Conservation (phyloP, 2,329 filamentous ascomycete species). For the Neofusicoccum umdonicola region DNA sequence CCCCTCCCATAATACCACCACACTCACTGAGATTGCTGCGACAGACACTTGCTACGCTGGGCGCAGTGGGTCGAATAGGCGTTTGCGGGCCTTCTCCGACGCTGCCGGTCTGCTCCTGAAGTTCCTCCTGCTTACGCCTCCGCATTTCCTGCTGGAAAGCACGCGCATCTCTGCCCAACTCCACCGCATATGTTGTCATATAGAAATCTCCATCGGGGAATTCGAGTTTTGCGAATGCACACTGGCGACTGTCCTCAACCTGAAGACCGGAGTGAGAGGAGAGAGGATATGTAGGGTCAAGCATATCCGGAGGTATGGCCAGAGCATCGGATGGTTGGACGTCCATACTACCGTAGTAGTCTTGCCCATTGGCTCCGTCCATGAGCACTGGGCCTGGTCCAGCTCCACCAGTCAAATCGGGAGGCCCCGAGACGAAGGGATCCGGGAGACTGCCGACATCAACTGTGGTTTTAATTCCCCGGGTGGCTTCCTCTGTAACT, state of each 20-base stretch:
- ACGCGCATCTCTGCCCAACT: conserved; percentile 68
- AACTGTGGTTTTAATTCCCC: background rate
- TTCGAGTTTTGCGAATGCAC: conserved; percentile 64
- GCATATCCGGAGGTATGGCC: conserved; percentile 14
- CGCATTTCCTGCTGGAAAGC: conserved; percentile 50
- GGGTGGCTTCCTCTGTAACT: background rate
- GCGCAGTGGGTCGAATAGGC: conserved; percentile 18
- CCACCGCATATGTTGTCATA: conserved; percentile 71
- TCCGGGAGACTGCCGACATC: background rate
- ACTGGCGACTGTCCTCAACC: conserved; percentile 15
- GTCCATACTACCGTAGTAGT: conserved; percentile 11
- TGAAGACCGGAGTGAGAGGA: background rate
- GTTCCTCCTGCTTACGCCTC: conserved; percentile 40
- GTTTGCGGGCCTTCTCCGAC: conserved; percentile 19
- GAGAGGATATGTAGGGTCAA: background rate
- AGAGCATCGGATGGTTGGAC: conserved; percentile 10
- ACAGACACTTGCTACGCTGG: conserved; percentile 16
- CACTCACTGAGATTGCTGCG: conserved; percentile 27
- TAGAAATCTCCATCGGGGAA: conserved; percentile 76
- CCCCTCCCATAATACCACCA: conserved; percentile 27
- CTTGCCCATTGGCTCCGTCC: background rate
- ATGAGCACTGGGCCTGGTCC: background rate
- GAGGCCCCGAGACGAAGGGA: background rate
- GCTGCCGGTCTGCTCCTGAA: conserved; percentile 38
- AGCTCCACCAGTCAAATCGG: background rate